A percentile compares a stretch with the other conserved stretches of the same genome.
Conservation (phyloP, 805 yeast species). For the Candida sanyiensis region DNA sequence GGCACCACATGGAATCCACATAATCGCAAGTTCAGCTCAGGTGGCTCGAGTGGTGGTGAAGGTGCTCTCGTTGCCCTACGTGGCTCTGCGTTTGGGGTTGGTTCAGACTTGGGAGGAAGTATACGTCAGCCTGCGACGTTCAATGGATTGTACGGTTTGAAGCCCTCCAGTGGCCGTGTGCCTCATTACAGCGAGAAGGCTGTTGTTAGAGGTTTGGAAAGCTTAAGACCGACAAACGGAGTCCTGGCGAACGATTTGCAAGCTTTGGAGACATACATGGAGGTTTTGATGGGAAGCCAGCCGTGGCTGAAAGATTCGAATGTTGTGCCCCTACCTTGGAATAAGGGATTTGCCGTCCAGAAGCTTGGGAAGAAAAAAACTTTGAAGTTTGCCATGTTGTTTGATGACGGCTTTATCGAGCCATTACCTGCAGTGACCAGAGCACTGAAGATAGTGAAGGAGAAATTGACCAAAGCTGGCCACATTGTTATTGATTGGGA, state of each 20-base stretch:
- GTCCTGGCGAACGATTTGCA: conserved; percentile 35
- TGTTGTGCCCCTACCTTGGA: conserved; percentile 35
- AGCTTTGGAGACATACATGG: conserved; percentile 29
- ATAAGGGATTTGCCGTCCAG: conserved; percentile 15
- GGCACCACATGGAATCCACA: conserved; percentile 42
- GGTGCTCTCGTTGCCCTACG: conserved; percentile 39
- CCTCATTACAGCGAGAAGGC: conserved; percentile 32
- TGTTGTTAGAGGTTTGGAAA: conserved; percentile 32
- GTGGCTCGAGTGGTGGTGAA: conserved; percentile 51
- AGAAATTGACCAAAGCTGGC: conserved; percentile 29
- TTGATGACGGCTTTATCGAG: conserved; percentile 36
- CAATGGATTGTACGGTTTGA: conserved; percentile 35
- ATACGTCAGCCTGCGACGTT: conserved; percentile 42
- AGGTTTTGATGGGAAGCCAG: conserved; percentile 24
- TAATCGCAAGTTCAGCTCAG: conserved; percentile 35
- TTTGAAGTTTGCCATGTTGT: conserved; percentile 34
- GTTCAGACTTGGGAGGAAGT: conserved; percentile 49
- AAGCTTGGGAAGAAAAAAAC: conserved; percentile 25
- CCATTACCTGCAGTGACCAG: conserved; percentile 57
- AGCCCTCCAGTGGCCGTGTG: conserved; percentile 38
- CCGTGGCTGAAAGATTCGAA: conserved; percentile 39
- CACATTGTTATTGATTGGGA: conserved; percentile 39
- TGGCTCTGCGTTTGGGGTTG: conserved; percentile 40
- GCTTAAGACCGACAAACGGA: conserved; percentile 40
- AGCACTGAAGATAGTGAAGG: conserved; percentile 32